Percentiles rank a stretch among this genome's conserved stretches.
Conservation (phyloP, 169 alveolate species). For the Plasmodium fragile region DNA sequence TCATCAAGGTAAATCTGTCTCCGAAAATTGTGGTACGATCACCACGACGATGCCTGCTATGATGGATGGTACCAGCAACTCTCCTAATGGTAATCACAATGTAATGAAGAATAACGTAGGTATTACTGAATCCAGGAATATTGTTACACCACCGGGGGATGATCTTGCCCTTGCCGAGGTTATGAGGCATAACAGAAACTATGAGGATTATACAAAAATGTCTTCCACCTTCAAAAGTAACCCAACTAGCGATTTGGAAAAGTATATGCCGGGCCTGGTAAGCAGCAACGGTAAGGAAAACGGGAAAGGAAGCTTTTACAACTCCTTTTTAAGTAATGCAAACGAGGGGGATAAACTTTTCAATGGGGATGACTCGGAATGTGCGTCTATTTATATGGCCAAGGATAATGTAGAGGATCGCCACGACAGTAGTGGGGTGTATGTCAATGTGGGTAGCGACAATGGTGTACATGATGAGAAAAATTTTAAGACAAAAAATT, state of each 20-base stretch:
- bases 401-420: neutral
- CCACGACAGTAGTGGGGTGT: neutral
- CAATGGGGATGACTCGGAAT: neutral
- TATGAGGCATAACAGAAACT: neutral
- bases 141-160: neutral
- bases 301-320: neutral
- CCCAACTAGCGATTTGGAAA: neutral
- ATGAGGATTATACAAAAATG: neutral
- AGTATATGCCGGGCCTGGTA: neutral
- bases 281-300: neutral
- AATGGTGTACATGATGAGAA: neutral
- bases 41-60: neutral
- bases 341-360: neutral
- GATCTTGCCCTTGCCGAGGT: neutral
- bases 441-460: neutral
- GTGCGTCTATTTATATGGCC: neutral
- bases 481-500: neutral
- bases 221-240: neutral
- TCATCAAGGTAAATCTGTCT: neutral
- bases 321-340: neutral
- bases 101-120: neutral
- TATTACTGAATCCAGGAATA: neutral
- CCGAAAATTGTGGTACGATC: neutral
- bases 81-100: neutral
- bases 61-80: neutral